Percentiles rank a stretch among this genome's conserved stretches.
phyloP scores from a whole-genome alignment of 1,284 basidiomycete genomes.

The Xanthoconium separans region DNA sequence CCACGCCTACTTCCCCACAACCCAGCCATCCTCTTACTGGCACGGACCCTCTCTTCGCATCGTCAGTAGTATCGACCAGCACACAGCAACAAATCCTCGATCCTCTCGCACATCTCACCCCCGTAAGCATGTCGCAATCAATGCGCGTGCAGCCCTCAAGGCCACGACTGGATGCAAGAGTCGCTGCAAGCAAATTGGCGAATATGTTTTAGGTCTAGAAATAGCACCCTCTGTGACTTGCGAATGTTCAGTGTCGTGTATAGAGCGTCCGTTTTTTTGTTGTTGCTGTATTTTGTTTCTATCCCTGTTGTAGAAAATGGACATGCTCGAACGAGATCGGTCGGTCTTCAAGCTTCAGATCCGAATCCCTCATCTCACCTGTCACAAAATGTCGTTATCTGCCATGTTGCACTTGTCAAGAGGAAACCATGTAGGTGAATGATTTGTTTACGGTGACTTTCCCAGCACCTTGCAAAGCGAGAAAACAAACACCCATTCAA shows the following conservation, averaged over 20 bases:
- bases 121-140: constrained; percentile 63
- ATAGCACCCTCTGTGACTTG: background rate
- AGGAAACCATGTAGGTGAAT: background rate
- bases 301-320: constrained; percentile 6
- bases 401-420: no score
- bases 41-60: constrained; percentile 18
- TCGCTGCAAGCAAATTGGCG: constrained; percentile 84
- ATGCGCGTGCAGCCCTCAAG: constrained; percentile 65
- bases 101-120: constrained; percentile 59
- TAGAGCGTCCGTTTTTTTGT: constrained; percentile 7
- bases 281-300: constrained; percentile 22
- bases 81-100: constrained; percentile 42
- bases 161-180: constrained; percentile 70
- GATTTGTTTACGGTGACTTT: background rate
- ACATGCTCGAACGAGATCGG: background rate
- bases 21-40: constrained; percentile 19
- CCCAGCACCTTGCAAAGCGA: background rate
- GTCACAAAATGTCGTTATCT: no score
- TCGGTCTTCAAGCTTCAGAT: no score
- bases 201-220: constrained; percentile 66
- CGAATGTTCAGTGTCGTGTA: constrained; percentile 4
- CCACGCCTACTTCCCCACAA: constrained; percentile 4
- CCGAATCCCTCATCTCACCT: no score
- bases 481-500: background rate
- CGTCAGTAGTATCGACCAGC: constrained; percentile 20